Base-by-base conservation (phyloP, 2,329 filamentous ascomycete genomes). In the Neonectria magnoliae region DNA sequence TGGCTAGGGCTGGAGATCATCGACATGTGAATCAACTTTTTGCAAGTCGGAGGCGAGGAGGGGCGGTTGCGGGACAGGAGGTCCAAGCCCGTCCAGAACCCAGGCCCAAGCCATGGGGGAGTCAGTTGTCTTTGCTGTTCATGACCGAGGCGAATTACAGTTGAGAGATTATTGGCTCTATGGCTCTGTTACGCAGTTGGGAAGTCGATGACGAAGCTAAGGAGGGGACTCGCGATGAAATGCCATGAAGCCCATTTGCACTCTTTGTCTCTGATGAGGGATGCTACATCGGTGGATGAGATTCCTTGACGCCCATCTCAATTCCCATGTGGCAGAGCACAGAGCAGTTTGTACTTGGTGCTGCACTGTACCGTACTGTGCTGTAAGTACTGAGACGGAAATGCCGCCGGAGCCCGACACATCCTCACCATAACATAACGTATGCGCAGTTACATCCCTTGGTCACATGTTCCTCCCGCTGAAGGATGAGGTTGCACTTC, bases 1-100 rank as follows among this genome's bases (percentile, higher is more conserved):
- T 52, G 66, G 45, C 59, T 73, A 69, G 67, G 71, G 69, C 71
- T 73, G 71, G 69, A 73, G 69, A 73, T 73, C 71, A 72, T 73
- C 71, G 62, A 73, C 71, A 73, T 73, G 71, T 73, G 71, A 73
- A 73, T 67, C 69, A 68, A 29, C 22, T 41, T 31, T 41, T 31
- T 66, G 69, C 69, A 68, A 71, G 69, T 71, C 71, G 71, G 71
- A 71, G 60, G 48, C 22, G 36, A 38, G 54, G 18, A 41, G 47
- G 45, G 4, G 20, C 38, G 50, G 44, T 27, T 42, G 50, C 50
- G 47, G 47, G 41, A 58, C 48, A 41, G 31, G n/a, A 59, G 60
- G 56, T 5, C 61, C 56, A 63, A 59, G 61, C 61, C 61, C 51
- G 33, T 38, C 42, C 50, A 36, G 45, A 29, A 33, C 48, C 50